These are phyloP conservation scores for Backusella luteola DNA, from an alignment of 192 early-diverging fungal species.

Conservation along the genomic window DNA sequence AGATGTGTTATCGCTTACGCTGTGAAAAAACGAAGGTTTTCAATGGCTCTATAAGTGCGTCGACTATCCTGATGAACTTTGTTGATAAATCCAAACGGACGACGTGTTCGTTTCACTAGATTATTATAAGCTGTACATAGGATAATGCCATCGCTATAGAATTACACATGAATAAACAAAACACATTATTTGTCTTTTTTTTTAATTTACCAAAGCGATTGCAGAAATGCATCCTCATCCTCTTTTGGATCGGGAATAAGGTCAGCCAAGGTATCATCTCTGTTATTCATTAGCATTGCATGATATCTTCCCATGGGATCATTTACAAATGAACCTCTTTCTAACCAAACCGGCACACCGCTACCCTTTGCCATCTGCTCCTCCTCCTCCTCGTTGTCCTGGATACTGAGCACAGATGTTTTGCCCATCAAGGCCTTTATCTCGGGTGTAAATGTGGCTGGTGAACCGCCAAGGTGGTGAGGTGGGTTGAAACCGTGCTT, in stretches of 20 bases:
- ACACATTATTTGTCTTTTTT: neutral
- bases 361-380: neutral
- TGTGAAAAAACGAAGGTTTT: constrained; percentile 57
- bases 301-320: constrained; percentile 45
- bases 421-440: constrained; percentile 35
- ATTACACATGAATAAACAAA: neutral
- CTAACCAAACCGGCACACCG: constrained; percentile 32
- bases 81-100: constrained; percentile 58
- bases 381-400: constrained; percentile 6
- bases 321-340: constrained; percentile 27
- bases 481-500: constrained; percentile 46
- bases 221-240: constrained; percentile 45
- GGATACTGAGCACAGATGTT: constrained; percentile 14
- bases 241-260: constrained; percentile 29
- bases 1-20: constrained; percentile 40
- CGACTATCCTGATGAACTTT: constrained; percentile 53
- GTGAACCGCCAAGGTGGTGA: constrained; percentile 29
- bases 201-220: constrained; percentile 40
- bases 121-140: constrained; percentile 52
- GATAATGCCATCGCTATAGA: constrained; percentile 43
- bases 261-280: constrained; percentile 1
- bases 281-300: constrained; percentile 46
- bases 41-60: constrained; percentile 53
- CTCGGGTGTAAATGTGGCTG: constrained; percentile 28
- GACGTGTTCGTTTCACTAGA: constrained; percentile 47